Percentiles rank a stretch among this genome's conserved stretches.
These are phyloP conservation scores for Nadsonia starkeyi-henricii DNA, from an alignment of 1,139 yeast species.

Conservation along the genomic window DNA sequence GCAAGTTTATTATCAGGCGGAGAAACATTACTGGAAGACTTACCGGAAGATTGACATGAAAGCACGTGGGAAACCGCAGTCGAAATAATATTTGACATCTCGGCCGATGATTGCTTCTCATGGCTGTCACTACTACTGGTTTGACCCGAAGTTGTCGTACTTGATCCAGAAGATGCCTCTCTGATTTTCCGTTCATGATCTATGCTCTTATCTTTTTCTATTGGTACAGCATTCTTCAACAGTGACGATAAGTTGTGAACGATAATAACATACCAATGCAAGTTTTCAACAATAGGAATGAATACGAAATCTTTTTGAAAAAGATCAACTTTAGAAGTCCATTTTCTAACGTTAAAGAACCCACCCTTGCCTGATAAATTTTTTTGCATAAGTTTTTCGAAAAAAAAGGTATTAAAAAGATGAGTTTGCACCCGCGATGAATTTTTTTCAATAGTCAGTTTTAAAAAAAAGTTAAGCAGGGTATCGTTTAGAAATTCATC, in stretches of 20 bases:
- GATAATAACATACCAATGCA: conserved; percentile 76
- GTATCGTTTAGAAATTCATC: conserved; percentile 30
- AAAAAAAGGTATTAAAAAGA: conserved; percentile 77
- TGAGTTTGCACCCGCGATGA: conserved; percentile 27
- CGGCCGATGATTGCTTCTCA: no score
- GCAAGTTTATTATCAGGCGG: no score
- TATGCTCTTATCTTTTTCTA: background rate
- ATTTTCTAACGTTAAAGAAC: conserved; percentile 55
- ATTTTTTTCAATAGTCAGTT: conserved; percentile 12
- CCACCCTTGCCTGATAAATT: conserved; percentile 23
- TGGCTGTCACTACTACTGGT: no score
- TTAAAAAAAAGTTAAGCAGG: conserved; percentile 27
- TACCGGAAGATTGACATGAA: no score
- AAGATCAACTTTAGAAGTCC: conserved; percentile 65
- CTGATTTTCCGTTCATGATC: no score
- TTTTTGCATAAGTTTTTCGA: conserved; percentile 38
- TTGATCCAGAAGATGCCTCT: no score
- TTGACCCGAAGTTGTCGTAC: no score
- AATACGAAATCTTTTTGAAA: conserved; percentile 48
- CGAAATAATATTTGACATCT: no score
- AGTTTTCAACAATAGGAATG: conserved; percentile 65
- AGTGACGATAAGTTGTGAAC: conserved; percentile 16
- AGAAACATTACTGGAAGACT: no score
- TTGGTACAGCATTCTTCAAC: background rate
- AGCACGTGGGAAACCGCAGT: no score